Conservation (phyloP, 2,329 filamentous ascomycete genomes). For the Beauveria varroae region DNA sequence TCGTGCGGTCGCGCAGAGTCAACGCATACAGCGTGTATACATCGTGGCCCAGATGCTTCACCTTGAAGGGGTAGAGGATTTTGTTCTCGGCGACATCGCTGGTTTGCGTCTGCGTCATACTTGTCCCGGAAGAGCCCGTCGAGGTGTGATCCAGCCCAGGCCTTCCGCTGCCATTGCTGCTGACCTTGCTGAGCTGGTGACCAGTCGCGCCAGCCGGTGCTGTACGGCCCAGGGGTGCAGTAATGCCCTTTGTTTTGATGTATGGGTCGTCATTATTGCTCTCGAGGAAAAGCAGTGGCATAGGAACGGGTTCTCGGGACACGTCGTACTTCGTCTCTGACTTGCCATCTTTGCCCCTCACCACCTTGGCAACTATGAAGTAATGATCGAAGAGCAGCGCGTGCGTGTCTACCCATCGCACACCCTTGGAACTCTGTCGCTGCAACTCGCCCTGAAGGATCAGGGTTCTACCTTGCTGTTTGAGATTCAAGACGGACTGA, state of each 20-base stretch:
- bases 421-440: slow-evolving; percentile 78
- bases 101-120: slow-evolving; percentile 33
- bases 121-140: slow-evolving; percentile 55
- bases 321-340: slow-evolving; percentile 88
- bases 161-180: slow-evolving; percentile 42
- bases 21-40: slow-evolving; percentile 86
- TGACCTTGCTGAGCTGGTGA: slow-evolving; percentile 49
- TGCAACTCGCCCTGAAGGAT: slow-evolving; percentile 86
- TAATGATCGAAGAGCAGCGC: slow-evolving; percentile 95
- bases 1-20: slow-evolving; percentile 63
- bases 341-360: slow-evolving; percentile 58
- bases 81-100: slow-evolving; percentile 67
- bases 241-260: slow-evolving; percentile 71
- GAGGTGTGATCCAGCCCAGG: slow-evolving; percentile 59
- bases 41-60: slow-evolving; percentile 93
- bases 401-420: slow-evolving; percentile 90
- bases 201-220: slow-evolving; percentile 55
- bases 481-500: slow-evolving; percentile 81
- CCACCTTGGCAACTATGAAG: slow-evolving; percentile 81
- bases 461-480: slow-evolving; percentile 87
- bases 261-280: slow-evolving; percentile 89
- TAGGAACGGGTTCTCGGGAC: slow-evolving; percentile 89
- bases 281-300: slow-evolving; percentile 90
- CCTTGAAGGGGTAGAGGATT: slow-evolving; percentile 85
- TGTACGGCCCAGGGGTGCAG: slow-evolving; percentile 51